Evolutionary conservation across 2,329 filamentous ascomycete genomes (phyloP).

Genomic region (Microdochium paspali): DNA sequence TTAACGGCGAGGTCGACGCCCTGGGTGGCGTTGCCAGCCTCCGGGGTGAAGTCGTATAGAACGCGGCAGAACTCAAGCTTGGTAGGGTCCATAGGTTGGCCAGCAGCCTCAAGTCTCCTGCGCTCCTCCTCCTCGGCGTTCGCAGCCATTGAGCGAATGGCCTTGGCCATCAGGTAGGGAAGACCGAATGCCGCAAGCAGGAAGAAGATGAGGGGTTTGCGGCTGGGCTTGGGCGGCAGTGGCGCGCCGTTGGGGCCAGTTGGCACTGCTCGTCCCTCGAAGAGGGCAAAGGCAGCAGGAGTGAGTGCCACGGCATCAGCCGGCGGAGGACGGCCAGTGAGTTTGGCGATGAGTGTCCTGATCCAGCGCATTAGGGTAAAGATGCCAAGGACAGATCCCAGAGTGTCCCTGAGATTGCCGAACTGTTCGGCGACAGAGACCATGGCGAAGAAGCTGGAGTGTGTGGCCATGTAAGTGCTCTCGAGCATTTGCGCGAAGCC

Average conservation of each 20-base stretch:
- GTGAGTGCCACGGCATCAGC: constrained; percentile 82
- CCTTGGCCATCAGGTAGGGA: constrained; percentile 93
- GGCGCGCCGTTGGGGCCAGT: constrained; percentile 52
- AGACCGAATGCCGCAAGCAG: constrained; percentile 88
- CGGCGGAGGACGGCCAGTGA: constrained; percentile 84
- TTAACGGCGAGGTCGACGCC: constrained; percentile 85
- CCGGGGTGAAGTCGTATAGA: constrained; percentile 86
- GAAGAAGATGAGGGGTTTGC: constrained; percentile 95
- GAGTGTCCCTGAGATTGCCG: constrained; percentile 81
- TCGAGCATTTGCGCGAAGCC: constrained; percentile 99
- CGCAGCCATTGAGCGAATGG: constrained; percentile 76
- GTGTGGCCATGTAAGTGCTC: constrained; percentile 99
- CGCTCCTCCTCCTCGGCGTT: constrained; percentile 78
- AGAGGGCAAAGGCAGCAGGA: constrained; percentile 81
- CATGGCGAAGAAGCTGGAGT: constrained; percentile 98
- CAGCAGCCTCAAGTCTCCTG: constrained; percentile 43
- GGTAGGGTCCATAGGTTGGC: constrained; percentile 63
- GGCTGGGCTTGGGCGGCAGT: constrained; percentile 63
- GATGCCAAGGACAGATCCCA: constrained; percentile 89
- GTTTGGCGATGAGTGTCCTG: constrained; percentile 79
- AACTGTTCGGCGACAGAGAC: constrained; percentile 97
- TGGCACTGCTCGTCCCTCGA: constrained; percentile 57
- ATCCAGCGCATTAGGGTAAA: constrained; percentile 96
- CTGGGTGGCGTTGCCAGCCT: constrained; percentile 48
- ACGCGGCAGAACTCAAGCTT: constrained; percentile 96